Percentiles rank a stretch among this genome's conserved stretches.
These are phyloP conservation scores for Chaetoceros tenuissimus DNA, from an alignment of 108 stramenopile genomes.

Conservation along the genomic window DNA sequence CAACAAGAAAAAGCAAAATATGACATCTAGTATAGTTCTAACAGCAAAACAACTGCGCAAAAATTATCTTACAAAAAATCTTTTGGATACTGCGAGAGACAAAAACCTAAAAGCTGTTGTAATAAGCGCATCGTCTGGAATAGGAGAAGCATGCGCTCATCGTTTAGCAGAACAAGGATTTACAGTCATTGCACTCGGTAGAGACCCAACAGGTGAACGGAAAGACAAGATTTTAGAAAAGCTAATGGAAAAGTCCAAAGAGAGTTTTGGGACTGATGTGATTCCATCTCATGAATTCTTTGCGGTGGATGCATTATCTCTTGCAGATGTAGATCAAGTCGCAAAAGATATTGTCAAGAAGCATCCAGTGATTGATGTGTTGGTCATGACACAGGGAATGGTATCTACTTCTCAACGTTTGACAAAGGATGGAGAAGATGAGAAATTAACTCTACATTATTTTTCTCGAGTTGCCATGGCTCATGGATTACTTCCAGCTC, in stretches of 20 bases:
- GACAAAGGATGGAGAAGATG: conserved; percentile 47
- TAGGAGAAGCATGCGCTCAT: conserved; percentile 34
- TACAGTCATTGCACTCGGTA: conserved; percentile 25
- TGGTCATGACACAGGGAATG: conserved; percentile 66
- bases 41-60: too few species aligned
- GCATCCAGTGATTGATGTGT: conserved; percentile 25
- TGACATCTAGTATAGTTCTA: too few species aligned
- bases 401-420: conserved; percentile 42
- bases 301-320: conserved; percentile 32
- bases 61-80: too few species aligned
- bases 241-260: conserved; percentile 1
- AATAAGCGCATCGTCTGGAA: conserved; percentile 44
- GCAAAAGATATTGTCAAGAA: conserved; percentile 17
- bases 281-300: conserved; percentile 21
- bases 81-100: too few species aligned
- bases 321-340: conserved; percentile 26
- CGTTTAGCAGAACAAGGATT: conserved; percentile 33
- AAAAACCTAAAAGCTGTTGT: conserved; percentile 27
- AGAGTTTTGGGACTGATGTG: neutral
- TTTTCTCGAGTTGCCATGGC: conserved; percentile 11
- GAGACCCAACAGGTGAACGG: conserved; percentile 16
- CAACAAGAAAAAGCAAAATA: too few species aligned
- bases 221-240: conserved; percentile 9
- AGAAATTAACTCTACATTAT: conserved; percentile 43
- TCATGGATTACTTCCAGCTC: neutral